A percentile compares a stretch with the other conserved stretches of the same genome.
These are phyloP conservation scores for Bacterosira constricta DNA, from an alignment of 108 stramenopile genomes.

Conservation along the genomic window DNA sequence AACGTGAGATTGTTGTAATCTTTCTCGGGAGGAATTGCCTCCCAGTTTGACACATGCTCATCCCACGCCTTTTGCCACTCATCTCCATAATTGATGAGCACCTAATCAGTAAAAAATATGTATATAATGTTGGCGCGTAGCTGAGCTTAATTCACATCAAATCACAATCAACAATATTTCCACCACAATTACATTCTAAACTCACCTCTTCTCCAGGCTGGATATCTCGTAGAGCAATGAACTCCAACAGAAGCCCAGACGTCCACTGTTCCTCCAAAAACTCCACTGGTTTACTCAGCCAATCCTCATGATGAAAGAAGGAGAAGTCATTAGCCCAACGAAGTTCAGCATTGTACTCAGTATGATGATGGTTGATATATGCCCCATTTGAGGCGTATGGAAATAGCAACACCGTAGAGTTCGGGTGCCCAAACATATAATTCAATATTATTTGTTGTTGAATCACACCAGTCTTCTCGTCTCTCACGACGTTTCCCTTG, in stretches of 20 bases:
- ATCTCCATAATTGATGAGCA: constrained; percentile 61
- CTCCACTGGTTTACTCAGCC: constrained; percentile 61
- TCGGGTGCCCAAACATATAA: constrained; percentile 79
- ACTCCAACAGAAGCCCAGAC: constrained; percentile 62
- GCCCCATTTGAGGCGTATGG: constrained; percentile 68
- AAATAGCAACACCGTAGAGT: constrained; percentile 73
- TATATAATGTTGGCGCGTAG: too few relatives aligned
- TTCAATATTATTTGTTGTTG: constrained; percentile 73
- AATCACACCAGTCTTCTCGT: constrained; percentile 29
- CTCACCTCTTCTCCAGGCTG: constrained; percentile 62
- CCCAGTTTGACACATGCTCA: constrained; percentile 53
- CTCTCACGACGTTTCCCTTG: constrained; percentile 30
- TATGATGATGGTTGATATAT: constrained; percentile 74
- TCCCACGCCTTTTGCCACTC: constrained; percentile 70
- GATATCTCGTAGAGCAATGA: constrained; percentile 60
- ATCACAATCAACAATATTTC: too few relatives aligned
- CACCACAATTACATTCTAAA: too few relatives aligned
- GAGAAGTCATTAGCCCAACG: constrained; percentile 63
- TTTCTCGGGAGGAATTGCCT: constrained; percentile 19
- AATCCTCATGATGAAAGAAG: constrained; percentile 61
- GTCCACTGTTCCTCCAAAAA: constrained; percentile 53
- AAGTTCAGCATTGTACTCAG: constrained; percentile 64
- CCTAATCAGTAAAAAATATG: too few relatives aligned
- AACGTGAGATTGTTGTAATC: constrained; percentile 49
- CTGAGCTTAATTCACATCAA: too few relatives aligned